Evolutionary conservation across 2,329 filamentous ascomycete species (phyloP).

Genomic region (Clonostachys rhizophaga): DNA sequence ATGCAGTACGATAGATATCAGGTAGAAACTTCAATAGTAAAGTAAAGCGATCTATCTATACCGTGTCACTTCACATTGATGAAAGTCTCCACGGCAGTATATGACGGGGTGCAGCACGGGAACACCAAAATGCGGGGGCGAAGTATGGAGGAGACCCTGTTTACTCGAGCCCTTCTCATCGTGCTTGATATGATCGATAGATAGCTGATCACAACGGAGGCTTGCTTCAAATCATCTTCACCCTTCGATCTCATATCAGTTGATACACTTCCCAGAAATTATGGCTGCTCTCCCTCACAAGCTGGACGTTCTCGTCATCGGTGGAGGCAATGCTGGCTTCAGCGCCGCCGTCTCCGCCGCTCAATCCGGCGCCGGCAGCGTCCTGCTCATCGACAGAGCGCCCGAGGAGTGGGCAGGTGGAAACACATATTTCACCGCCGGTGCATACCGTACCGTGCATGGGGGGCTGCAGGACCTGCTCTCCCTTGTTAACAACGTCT

Average conservation of each 20-base stretch:
- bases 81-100: no score
- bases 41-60: no score
- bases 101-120: no score
- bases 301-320: conserved; percentile 46
- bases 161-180: no score
- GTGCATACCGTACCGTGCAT: conserved; percentile 55
- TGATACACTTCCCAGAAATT: background rate
- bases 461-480: conserved; percentile 50
- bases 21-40: no score
- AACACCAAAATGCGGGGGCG: no score
- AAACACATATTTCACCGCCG: conserved; percentile 62
- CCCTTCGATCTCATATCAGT: background rate
- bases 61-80: no score
- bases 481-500: conserved; percentile 57
- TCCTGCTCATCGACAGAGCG: conserved; percentile 57
- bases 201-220: no score
- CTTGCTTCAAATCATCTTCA: background rate
- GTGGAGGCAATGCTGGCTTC: conserved; percentile 62
- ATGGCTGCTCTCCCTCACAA: background rate
- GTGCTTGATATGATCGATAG: no score
- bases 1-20: no score
- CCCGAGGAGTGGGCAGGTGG: conserved; percentile 56
- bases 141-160: no score
- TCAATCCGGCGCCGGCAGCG: conserved; percentile 32
- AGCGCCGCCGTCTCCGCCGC: conserved; percentile 52